A percentile compares a stretch with the other conserved stretches of the same genome.
These are phyloP conservation scores for Ramichloridium luteum DNA, from an alignment of 2,329 filamentous ascomycete species.

Conservation along the genomic window DNA sequence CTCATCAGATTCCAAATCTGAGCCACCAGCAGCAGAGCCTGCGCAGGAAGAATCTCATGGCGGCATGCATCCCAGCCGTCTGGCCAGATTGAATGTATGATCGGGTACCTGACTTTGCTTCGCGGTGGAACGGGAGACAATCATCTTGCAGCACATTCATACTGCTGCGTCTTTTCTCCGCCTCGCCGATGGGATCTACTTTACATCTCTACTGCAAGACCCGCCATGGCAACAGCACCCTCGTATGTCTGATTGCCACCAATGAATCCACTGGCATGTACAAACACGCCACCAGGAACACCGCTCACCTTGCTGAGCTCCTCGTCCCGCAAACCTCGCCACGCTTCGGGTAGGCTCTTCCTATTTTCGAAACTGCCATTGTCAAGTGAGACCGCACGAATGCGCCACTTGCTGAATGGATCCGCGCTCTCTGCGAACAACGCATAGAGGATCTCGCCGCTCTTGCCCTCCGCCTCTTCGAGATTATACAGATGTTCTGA, in stretches of 20 bases:
- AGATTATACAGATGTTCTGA: constrained; percentile 90
- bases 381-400: constrained; percentile 78
- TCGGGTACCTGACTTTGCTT: no score
- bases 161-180: no score
- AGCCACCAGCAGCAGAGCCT: background rate
- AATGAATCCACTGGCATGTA: constrained; percentile 91
- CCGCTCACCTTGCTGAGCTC: constrained; percentile 63
- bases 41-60: background rate
- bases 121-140: no score
- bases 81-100: background rate
- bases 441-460: constrained; percentile 62
- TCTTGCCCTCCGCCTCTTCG: constrained; percentile 46
- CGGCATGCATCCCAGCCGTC: background rate
- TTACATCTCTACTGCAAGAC: constrained; percentile 50
- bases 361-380: constrained; percentile 83
- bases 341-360: constrained; percentile 78
- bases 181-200: no score
- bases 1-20: background rate
- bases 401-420: constrained; percentile 74
- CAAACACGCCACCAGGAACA: constrained; percentile 69
- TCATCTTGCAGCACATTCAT: no score
- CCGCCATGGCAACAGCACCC: constrained; percentile 74
- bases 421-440: constrained; percentile 75
- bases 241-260: constrained; percentile 88
- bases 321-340: constrained; percentile 82